A percentile compares a stretch with the other conserved stretches of the same genome.
Evolutionary conservation across 345 rosid genomes (phyloP).

Genomic region (Carallia brachiata): DNA sequence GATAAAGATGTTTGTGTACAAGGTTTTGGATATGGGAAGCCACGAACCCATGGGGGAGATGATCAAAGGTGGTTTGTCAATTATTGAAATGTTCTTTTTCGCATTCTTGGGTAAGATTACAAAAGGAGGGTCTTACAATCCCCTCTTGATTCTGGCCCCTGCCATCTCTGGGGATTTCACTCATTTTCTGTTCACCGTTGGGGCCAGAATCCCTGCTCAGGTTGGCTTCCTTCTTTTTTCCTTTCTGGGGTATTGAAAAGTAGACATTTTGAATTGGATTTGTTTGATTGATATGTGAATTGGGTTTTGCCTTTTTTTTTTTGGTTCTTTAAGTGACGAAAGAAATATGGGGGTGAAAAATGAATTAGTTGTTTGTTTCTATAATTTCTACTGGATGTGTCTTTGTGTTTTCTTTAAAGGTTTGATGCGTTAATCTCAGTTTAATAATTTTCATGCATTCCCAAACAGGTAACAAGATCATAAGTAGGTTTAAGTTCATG

Average conservation of each 20-base stretch:
- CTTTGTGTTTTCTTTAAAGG: too few relatives aligned
- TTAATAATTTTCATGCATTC: too few relatives aligned
- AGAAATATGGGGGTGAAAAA: background rate
- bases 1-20: conserved; percentile 52
- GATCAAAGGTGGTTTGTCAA: conserved; percentile 34
- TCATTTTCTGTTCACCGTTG: conserved; percentile 49
- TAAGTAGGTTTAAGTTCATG: too few relatives aligned
- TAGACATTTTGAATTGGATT: background rate
- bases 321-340: background rate
- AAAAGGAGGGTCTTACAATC: conserved; percentile 66
- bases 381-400: background rate
- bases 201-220: conserved; percentile 78
- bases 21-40: conserved; percentile 37
- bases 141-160: conserved; percentile 58
- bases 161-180: conserved; percentile 59
- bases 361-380: background rate
- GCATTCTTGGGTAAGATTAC: conserved; percentile 55
- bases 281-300: background rate
- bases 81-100: conserved; percentile 61
- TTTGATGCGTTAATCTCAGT: too few relatives aligned
- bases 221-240: conserved; percentile 22
- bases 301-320: conserved; percentile 11
- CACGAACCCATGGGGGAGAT: conserved; percentile 45
- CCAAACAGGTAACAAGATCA: too few relatives aligned
- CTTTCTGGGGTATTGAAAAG: background rate